phyloP scores from a whole-genome alignment of 2,329 filamentous ascomycete species.

The Fusarium multiceps region DNA sequence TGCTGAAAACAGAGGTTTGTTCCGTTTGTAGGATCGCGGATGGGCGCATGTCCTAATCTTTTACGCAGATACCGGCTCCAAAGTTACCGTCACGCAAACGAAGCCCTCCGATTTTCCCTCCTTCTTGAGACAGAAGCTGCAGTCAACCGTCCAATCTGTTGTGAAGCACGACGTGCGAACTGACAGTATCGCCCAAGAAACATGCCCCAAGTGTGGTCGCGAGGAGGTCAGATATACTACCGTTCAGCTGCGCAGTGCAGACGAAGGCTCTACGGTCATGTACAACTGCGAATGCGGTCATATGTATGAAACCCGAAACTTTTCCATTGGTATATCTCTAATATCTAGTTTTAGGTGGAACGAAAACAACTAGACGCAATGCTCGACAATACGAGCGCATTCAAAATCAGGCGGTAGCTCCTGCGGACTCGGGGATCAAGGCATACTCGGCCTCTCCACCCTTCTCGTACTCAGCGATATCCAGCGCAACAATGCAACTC shows the following conservation, averaged over 20 bases:
- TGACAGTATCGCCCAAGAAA: conserved; percentile 73
- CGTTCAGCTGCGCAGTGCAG: conserved; percentile 88
- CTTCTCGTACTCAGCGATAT: conserved; percentile 98
- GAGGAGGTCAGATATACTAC: conserved; percentile 87
- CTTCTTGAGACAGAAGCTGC: conserved; percentile 82
- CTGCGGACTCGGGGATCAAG: conserved; percentile 76
- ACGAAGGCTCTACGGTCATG: conserved; percentile 94
- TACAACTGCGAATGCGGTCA: conserved; percentile 89
- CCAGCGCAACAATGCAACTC: conserved; percentile 92
- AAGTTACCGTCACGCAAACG: conserved; percentile 82
- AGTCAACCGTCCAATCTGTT: conserved; percentile 85
- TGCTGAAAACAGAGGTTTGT: conserved; percentile 81
- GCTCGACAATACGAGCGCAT: conserved; percentile 30
- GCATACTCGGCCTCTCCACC: conserved; percentile 91
- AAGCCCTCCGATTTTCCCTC: conserved; percentile 93
- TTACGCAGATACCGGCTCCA: conserved; percentile 74
- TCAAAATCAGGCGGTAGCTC: conserved; percentile 53
- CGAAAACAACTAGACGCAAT: conserved; percentile 65
- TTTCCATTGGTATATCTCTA: conserved; percentile 40
- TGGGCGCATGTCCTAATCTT: conserved; percentile 26
- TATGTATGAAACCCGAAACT: conserved; percentile 65
- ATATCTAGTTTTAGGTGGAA: conserved; percentile 58
- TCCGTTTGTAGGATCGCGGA: neutral
- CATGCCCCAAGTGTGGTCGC: conserved; percentile 83
- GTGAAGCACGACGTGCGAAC: conserved; percentile 81